Conservation (phyloP, 2,329 filamentous ascomycete species). For the Sclerotiophoma versabilis region DNA sequence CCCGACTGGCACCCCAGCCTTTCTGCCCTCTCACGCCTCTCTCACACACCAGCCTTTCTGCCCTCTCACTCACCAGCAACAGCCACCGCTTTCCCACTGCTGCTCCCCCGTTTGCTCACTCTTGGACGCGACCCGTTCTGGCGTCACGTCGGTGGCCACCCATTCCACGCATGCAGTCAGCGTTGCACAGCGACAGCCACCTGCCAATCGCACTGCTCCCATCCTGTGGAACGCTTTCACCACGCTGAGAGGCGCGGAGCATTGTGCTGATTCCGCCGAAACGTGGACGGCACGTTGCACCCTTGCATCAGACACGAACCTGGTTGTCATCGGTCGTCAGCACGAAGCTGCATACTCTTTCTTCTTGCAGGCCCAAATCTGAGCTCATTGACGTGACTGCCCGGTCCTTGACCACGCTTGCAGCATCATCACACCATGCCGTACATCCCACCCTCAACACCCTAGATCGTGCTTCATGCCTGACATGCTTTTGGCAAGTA, state of each 20-base stretch:
- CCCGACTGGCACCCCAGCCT: constrained; percentile 7
- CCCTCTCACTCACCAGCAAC: constrained; percentile 24
- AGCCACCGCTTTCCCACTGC: constrained; percentile 31
- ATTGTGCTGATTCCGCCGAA: constrained; percentile 39
- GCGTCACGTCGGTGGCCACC: constrained; percentile 36
- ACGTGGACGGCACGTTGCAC: constrained; percentile 48
- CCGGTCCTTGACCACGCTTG: background rate
- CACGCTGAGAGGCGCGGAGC: constrained; percentile 37
- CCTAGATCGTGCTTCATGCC: background rate
- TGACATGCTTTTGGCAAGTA: constrained; percentile 1
- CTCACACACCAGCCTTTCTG: constrained; percentile 16
- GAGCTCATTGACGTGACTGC: constrained; percentile 2
- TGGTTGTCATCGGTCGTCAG: constrained; percentile 23
- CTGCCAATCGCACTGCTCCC: constrained; percentile 34
- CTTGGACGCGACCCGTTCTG: constrained; percentile 36
- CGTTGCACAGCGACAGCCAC: constrained; percentile 14
- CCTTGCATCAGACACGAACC: constrained; percentile 32
- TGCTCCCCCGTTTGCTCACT: constrained; percentile 43
- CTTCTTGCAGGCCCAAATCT: constrained; percentile 1
- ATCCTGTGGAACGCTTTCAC: constrained; percentile 29
- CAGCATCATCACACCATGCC: background rate
- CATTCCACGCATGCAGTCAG: constrained; percentile 23
- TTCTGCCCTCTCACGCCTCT: constrained; percentile 20
- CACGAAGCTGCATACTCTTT: constrained; percentile 10
- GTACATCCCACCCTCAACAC: background rate